These are phyloP conservation scores for Candida germanica DNA, from an alignment of 805 yeast species.

Conservation along the genomic window DNA sequence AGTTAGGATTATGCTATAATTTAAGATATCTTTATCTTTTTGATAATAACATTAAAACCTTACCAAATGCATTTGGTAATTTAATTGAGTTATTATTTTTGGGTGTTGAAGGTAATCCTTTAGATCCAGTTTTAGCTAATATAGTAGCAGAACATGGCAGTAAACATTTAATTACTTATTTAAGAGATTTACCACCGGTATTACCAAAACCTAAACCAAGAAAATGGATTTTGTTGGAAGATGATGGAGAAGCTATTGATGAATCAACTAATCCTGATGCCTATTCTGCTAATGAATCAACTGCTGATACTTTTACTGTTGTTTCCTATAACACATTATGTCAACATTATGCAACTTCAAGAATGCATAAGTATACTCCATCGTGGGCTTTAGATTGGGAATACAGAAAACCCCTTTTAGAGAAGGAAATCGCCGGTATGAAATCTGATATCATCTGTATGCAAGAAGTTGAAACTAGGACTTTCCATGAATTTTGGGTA, in stretches of 20 bases:
- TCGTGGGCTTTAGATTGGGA: conserved; percentile 97
- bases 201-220: conserved; percentile 67
- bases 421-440: conserved; percentile 63
- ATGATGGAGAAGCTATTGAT: conserved; percentile 63
- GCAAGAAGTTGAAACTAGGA: conserved; percentile 91
- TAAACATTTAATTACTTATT: conserved; percentile 70
- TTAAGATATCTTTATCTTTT: conserved; percentile 80
- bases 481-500: conserved; percentile 82
- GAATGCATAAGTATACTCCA: conserved; percentile 91
- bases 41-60: conserved; percentile 72
- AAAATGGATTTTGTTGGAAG: conserved; percentile 76
- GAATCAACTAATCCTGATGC: conserved; percentile 29
- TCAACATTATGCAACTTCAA: conserved; percentile 91
- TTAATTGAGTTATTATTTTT: conserved; percentile 79
- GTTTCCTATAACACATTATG: conserved; percentile 90
- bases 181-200: conserved; percentile 74
- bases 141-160: conserved; percentile 80
- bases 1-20: conserved; percentile 77
- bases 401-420: conserved; percentile 73
- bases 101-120: conserved; percentile 92
- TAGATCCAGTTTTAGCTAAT: conserved; percentile 61
- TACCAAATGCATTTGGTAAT: conserved; percentile 86
- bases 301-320: conserved; percentile 58
- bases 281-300: conserved; percentile 26
- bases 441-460: conserved; percentile 81